Evolutionary conservation across 2,329 filamentous ascomycete species (phyloP).

Genomic region (Diaporthe humulicola): DNA sequence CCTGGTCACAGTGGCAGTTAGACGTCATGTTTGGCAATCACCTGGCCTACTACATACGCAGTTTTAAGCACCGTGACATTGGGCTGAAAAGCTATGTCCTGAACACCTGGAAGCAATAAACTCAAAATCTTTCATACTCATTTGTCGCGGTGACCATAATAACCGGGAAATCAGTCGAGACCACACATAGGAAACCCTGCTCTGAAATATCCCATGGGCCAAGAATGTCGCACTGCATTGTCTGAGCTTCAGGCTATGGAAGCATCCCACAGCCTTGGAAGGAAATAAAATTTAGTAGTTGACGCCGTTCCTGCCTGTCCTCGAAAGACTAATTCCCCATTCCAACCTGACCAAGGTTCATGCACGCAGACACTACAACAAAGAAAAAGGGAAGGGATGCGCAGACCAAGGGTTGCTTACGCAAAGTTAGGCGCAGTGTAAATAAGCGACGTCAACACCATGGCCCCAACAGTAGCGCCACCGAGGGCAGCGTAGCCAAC

Average conservation of each 20-base stretch:
- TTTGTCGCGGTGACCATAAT: not conserved
- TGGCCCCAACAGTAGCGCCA: conserved; percentile 50
- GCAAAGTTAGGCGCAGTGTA: conserved; percentile 54
- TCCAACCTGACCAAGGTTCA: not conserved
- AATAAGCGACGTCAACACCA: conserved; percentile 53
- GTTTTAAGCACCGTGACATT: not conserved
- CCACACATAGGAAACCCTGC: not conserved
- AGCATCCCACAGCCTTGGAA: not conserved
- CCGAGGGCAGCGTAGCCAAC: conserved; percentile 54
- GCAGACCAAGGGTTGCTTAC: conserved; percentile 34
- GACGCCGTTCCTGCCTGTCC: not conserved
- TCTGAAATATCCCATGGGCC: not conserved
- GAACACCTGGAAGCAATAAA: conserved; percentile 6
- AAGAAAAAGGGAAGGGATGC: not conserved
- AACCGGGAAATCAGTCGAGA: not conserved
- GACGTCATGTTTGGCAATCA: no score
- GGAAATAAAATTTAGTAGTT: not conserved
- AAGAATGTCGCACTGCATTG: not conserved
- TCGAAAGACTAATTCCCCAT: not conserved
- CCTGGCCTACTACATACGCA: no score
- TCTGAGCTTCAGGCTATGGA: not conserved
- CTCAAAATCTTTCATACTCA: conserved; percentile 10
- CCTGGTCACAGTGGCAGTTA: not conserved
- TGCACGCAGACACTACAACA: not conserved
- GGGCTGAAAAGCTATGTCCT: conserved; percentile 17